phyloP scores from a whole-genome alignment of 2,329 filamentous ascomycete genomes.

The Talaromyces sp. region DNA sequence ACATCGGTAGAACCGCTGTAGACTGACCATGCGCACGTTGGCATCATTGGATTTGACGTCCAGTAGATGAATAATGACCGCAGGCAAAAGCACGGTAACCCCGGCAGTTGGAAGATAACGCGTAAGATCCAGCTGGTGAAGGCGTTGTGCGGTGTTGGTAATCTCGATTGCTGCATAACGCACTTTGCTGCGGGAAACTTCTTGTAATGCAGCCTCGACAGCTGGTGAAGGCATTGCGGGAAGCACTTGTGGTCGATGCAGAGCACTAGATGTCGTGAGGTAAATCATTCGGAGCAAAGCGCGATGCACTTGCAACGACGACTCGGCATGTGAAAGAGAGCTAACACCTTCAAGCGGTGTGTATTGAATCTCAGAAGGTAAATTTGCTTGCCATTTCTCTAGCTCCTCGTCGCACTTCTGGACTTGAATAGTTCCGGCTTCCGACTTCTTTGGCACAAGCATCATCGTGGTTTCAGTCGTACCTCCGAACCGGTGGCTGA shows the following conservation, averaged over 20 bases:
- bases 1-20: slow-evolving; percentile 82
- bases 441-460: slow-evolving; percentile 82
- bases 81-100: slow-evolving; percentile 84
- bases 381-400: slow-evolving; percentile 68
- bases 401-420: slow-evolving; percentile 75
- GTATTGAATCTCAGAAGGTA: slow-evolving; percentile 73
- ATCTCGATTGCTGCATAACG: slow-evolving; percentile 81
- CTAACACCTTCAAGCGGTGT: slow-evolving; percentile 56
- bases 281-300: slow-evolving; percentile 93
- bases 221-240: slow-evolving; percentile 62
- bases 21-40: slow-evolving; percentile 67
- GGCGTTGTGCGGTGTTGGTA: slow-evolving; percentile 74
- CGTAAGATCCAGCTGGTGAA: slow-evolving; percentile 70
- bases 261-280: slow-evolving; percentile 82
- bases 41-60: slow-evolving; percentile 83
- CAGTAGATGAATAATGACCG: slow-evolving; percentile 88
- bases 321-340: slow-evolving; percentile 39
- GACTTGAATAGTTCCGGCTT: slow-evolving; percentile 77
- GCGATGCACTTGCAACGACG: slow-evolving; percentile 64
- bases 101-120: slow-evolving; percentile 82
- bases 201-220: slow-evolving; percentile 67
- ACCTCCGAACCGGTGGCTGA: slow-evolving; percentile 71
- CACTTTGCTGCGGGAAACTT: slow-evolving; percentile 77
- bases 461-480: slow-evolving; percentile 80
- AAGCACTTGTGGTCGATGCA: slow-evolving; percentile 87